Evolutionary conservation across 2,329 filamentous ascomycete genomes (phyloP), one percentile per base, ranked within the genome.

Genomic region (Calonectria pseudoturangicola): DNA sequence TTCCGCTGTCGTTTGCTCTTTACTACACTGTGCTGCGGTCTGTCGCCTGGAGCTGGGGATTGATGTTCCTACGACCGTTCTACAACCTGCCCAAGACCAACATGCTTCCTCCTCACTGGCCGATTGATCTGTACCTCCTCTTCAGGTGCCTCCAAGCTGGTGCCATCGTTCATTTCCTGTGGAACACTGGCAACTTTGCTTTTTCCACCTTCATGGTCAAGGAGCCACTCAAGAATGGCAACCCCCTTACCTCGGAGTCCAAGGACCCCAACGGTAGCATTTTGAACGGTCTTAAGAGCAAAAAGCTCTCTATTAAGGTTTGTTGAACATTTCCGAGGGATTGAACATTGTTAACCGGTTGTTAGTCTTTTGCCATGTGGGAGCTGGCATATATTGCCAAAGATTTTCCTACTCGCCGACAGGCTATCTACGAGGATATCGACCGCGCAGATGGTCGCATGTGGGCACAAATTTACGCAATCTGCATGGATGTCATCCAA

Each of bases 241-340:
- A 93, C 79, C 95, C 96, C 4, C 89, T 98, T 69, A 98, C 95
- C 0, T 90, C 90, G 21, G 94, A 96, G 76, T 94, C 95, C 18
- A 97, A 94, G 81, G 96, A 98, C 83, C 95, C 96, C 0, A 98
- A 98, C 80, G 95, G 95, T 43, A 98, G 94, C 81, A 87, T 98
- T 33, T 83, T 98, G 62, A 95, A 92, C 70, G 96, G 96, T 0
- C 84, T 98, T 56, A 96, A 93, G 82, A 93, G 93, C 75, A 97
- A 95, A 85, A 97, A 96, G 83, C 88, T 94, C 10, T 88, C 94
- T 12, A 92, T 94, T 73, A 92, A 91, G 84, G 93, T 93, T 85
- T 79, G 87, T 82, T 41, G 8, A 0, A 28, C 5, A 9, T 43
- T 13, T 2, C 13, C 13, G 25, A 9, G n/a, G 27, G 4, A n/a